A percentile compares a stretch with the other conserved stretches of the same genome.
phyloP scores from a whole-genome alignment of 805 yeast species.

The Wickerhamiella alocasiicola region DNA sequence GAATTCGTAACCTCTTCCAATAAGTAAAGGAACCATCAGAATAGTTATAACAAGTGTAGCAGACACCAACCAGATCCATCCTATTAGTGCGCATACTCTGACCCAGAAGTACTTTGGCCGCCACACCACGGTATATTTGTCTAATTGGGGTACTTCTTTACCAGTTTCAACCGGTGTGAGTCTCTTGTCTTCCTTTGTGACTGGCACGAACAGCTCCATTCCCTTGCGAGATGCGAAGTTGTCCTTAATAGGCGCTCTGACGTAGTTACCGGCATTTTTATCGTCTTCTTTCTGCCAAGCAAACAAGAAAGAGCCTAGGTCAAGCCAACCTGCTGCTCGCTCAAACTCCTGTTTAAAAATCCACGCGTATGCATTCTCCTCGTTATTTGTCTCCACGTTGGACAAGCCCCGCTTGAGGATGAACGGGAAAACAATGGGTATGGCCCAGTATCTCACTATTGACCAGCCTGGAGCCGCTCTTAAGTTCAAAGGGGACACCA shows the following conservation, averaged over 20 bases:
- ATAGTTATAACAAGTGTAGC: conserved; percentile 3
- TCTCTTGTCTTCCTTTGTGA: conserved; percentile 63
- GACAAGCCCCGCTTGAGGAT: conserved; percentile 19
- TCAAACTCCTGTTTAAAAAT: conserved; percentile 22
- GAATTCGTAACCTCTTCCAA: conserved; percentile 15
- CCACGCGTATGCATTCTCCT: conserved; percentile 30
- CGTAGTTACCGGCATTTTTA: conserved; percentile 55
- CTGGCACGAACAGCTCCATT: conserved; percentile 58
- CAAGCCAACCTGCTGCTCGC: conserved; percentile 11
- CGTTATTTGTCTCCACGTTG: background rate
- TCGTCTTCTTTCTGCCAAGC: conserved; percentile 33
- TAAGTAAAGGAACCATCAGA: conserved; percentile 14
- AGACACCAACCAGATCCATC: conserved; percentile 29
- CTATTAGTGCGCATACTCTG: conserved; percentile 41
- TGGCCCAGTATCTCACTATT: conserved; percentile 3
- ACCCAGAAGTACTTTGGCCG: conserved; percentile 65
- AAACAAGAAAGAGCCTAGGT: conserved; percentile 30
- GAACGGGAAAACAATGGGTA: conserved; percentile 52
- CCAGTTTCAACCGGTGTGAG: conserved; percentile 31
- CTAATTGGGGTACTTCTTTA: conserved; percentile 31
- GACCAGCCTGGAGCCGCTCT: conserved; percentile 19
- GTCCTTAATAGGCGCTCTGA: conserved; percentile 81
- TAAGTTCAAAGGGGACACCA: conserved; percentile 2
- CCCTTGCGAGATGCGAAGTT: conserved; percentile 53
- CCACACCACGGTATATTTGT: conserved; percentile 62